Base-by-base conservation (phyloP, 129 eudicot species). In the Pittosporum tobira region DNA sequence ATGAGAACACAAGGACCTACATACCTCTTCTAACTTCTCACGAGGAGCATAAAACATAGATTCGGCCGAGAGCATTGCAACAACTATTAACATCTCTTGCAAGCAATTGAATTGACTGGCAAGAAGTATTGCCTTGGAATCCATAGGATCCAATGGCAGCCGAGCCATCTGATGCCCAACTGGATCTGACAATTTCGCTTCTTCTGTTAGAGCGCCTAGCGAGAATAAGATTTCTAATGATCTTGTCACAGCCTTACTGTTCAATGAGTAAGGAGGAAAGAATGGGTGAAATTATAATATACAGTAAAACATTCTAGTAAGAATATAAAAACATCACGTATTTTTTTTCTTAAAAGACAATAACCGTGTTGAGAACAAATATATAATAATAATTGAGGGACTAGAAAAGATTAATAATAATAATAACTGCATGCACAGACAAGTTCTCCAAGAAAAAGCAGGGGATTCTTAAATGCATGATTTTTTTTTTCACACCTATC, bases 1-100 rank as follows among this genome's bases (percentile, higher is more conserved):
- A 31, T 1, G 61, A 56, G 44, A 56, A 6, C n/a, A 31, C 28
- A 54, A 60, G 51, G 37, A 22, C 13, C 55, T 62, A 26, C 64
- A 59, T 72, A 85, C 97, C 95, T 90, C 95, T 63, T 90, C 95
- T 77, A 75, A 61, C 78, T 90, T 90, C 14, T 90, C 95, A 51
- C 94, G 95, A 7, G 95, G 95, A 24, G 71, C 88, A 64, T 90
- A 90, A 69, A 85, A 90, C 49, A 90, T 83, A 20, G 98, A 90
- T 61, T 90, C 98, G 22, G 83, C 98, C 0, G 98, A 90, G 61
- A 90, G 79, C 98, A 90, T 82, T 28, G 98, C 72, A 45, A 90
- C 98, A 73, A 75, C 61, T n/a, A 90, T 90, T 43, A 90, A 72
- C 94, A 90, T 85, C 77, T 90, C 98, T 75, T 85, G 87, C 73